Evolutionary conservation across 805 yeast genomes (phyloP).

Genomic region (Millerozyma miso): DNA sequence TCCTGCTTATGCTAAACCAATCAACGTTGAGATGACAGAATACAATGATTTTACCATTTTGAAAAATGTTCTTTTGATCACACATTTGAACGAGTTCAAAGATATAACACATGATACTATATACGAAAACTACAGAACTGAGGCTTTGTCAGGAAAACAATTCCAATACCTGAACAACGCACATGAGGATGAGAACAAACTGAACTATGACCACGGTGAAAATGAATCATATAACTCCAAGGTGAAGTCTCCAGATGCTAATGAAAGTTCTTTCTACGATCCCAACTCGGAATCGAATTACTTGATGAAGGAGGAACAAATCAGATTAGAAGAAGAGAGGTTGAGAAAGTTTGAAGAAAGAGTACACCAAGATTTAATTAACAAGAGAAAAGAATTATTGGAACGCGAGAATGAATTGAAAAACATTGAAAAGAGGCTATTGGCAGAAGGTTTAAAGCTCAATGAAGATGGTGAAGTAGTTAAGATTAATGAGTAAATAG

Average conservation of each 20-base stretch:
- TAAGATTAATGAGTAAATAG: conserved; percentile 17
- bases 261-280: conserved; percentile 8
- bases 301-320: conserved; percentile 78
- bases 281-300: conserved; percentile 24
- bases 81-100: conserved; percentile 84
- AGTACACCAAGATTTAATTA: conserved; percentile 80
- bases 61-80: conserved; percentile 73
- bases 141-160: conserved; percentile 66
- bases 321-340: conserved; percentile 84
- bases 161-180: conserved; percentile 29
- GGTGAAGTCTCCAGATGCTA: conserved; percentile 4
- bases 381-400: conserved; percentile 76
- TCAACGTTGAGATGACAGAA: conserved; percentile 67
- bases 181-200: conserved; percentile 4
- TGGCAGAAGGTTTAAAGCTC: conserved; percentile 49
- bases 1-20: conserved; percentile 46
- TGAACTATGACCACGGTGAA: conserved; percentile 7
- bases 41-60: conserved; percentile 76
- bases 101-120: conserved; percentile 83
- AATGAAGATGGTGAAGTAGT: conserved; percentile 34
- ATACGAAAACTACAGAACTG: conserved; percentile 88
- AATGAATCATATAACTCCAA: conserved; percentile 4
- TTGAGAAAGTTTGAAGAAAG: conserved; percentile 81
- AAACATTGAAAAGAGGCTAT: conserved; percentile 70
- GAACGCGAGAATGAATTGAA: conserved; percentile 81